Evolutionary conservation across 805 yeast genomes (phyloP).

Genomic region (Yamadazyma tumulicola): DNA sequence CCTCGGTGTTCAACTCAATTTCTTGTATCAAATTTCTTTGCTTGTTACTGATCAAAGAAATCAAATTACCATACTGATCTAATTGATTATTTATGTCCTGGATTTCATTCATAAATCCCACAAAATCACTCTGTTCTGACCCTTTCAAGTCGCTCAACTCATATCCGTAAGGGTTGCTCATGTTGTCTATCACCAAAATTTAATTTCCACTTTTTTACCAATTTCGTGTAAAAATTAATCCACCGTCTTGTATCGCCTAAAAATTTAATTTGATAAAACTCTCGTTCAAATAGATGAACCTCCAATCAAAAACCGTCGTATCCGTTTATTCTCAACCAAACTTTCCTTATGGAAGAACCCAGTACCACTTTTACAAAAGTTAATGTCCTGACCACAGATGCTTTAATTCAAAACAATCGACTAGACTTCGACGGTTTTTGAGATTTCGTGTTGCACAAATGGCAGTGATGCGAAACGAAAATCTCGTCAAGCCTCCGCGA

Average conservation of each 20-base stretch:
- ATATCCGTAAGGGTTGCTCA: constrained; percentile 38
- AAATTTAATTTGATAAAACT: too few species aligned
- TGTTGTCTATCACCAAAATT: too few species aligned
- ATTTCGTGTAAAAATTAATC: too few species aligned
- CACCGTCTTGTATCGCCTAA: too few species aligned
- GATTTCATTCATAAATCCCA: constrained; percentile 42
- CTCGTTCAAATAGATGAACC: background rate
- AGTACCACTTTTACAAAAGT: too few species aligned
- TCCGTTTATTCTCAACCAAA: too few species aligned
- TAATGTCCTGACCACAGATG: too few species aligned
- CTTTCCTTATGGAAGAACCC: too few species aligned
- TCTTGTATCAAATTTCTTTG: constrained; percentile 41
- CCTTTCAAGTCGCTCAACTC: constrained; percentile 26
- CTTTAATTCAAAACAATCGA: too few species aligned
- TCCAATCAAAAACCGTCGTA: too few species aligned
- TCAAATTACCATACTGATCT: constrained; percentile 38
- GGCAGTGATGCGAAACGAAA: constrained; percentile 1
- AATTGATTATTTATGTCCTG: constrained; percentile 42
- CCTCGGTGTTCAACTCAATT: constrained; percentile 37
- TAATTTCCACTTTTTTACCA: too few species aligned
- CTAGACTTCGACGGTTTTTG: background rate
- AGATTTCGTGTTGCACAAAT: constrained; percentile 1
- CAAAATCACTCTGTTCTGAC: constrained; percentile 38
- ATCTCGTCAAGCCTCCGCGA: too few species aligned
- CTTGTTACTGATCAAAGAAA: constrained; percentile 37